Percentiles rank a stretch among this genome's conserved stretches.
Conservation (phyloP, 2,329 filamentous ascomycete genomes). For the Penicillium sp. region DNA sequence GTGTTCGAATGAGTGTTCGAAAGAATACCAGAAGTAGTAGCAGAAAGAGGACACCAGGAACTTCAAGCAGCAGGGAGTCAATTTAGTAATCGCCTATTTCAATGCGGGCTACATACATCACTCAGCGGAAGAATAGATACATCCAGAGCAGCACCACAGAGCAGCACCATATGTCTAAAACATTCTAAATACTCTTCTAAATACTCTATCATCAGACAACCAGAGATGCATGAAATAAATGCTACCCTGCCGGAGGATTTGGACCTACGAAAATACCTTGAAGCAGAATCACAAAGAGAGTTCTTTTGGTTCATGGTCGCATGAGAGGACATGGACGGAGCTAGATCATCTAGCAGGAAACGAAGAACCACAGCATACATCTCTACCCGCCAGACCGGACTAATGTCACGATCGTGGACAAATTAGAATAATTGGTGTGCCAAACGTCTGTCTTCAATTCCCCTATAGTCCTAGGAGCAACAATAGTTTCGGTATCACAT, state of each 20-base stretch:
- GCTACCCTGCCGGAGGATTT: background rate
- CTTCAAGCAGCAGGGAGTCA: too few species aligned
- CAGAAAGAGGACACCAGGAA: too few species aligned
- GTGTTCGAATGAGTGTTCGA: too few species aligned
- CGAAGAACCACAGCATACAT: conserved; percentile 30
- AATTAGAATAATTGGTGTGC: conserved; percentile 20
- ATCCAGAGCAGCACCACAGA: too few species aligned
- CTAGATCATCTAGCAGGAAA: conserved; percentile 26
- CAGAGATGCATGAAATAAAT: background rate
- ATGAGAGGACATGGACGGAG: conserved; percentile 38
- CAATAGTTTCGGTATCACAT: conserved; percentile 37
- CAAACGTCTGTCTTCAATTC: conserved; percentile 34
- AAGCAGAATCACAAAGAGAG: conserved; percentile 25
- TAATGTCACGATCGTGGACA: conserved; percentile 7
- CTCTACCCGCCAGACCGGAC: conserved; percentile 24
- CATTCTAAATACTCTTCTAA: background rate
- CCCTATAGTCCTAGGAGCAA: conserved; percentile 31
- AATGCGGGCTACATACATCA: too few species aligned
- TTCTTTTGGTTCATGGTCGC: conserved; percentile 36
- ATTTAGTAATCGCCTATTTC: too few species aligned
- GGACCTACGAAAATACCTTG: conserved; percentile 7
- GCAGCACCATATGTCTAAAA: background rate
- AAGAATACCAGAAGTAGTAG: too few species aligned
- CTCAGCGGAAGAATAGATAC: too few species aligned
- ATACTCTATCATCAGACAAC: background rate